A percentile compares a stretch with the other conserved stretches of the same genome.
Evolutionary conservation across 768 basidiomycete genomes (phyloP).

Genomic region (Lactarius quietus): DNA sequence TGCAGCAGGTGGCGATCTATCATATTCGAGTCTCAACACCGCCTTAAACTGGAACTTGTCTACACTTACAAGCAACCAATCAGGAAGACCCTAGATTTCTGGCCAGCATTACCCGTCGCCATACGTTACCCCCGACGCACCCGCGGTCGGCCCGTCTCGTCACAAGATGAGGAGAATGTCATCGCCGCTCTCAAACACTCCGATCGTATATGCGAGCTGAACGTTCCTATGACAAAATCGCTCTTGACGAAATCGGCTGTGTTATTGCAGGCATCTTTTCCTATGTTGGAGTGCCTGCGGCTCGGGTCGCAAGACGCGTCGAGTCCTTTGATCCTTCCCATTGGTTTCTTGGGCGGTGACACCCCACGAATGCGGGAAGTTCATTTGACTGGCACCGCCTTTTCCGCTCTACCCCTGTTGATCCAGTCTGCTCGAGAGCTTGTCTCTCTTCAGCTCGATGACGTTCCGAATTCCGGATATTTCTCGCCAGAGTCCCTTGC

Average conservation of each 20-base stretch:
- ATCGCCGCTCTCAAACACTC: conserved; percentile 7
- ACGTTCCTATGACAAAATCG: not conserved
- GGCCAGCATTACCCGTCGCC: conserved; percentile 4
- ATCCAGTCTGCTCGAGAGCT: conserved; percentile 8
- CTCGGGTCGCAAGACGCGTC: not conserved
- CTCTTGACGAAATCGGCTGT: not conserved
- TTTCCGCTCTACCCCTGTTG: conserved; percentile 1
- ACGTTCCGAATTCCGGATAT: not conserved
- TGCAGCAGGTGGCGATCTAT: conserved; percentile 8
- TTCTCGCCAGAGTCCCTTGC: not conserved
- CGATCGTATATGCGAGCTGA: not conserved
- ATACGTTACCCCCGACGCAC: not conserved
- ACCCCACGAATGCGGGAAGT: not conserved
- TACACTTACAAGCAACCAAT: conserved; percentile 1
- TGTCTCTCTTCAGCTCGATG: not conserved
- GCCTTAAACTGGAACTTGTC: conserved; percentile 4
- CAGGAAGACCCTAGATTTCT: not conserved
- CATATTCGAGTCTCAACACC: conserved; percentile 6
- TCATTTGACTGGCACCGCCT: not conserved
- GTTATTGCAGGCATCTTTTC: not conserved
- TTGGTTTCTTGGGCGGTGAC: not conserved
- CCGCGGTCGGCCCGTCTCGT: not conserved
- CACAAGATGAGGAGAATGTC: not conserved
- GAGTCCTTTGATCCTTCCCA: not conserved
- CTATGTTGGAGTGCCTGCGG: not conserved